Percentiles rank a stretch among this genome's conserved stretches.
These are phyloP conservation scores for Gnaphalium uliginosum DNA, from an alignment of 129 eudicot species.

Conservation along the genomic window DNA sequence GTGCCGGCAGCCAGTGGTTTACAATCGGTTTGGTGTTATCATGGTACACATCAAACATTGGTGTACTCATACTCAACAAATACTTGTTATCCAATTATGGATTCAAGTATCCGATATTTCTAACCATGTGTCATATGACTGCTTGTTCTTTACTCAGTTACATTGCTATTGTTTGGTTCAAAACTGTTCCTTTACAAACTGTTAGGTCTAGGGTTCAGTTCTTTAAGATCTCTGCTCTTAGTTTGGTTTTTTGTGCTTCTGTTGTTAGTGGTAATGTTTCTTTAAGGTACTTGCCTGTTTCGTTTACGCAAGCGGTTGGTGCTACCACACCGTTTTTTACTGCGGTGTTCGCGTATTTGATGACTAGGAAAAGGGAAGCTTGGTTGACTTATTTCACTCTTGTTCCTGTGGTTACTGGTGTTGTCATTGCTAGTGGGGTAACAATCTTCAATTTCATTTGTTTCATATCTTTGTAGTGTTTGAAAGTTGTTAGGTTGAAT, in stretches of 20 bases:
- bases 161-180: slow-evolving; percentile 42
- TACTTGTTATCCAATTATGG: slow-evolving; percentile 42
- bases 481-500: neutral
- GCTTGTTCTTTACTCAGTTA: slow-evolving; percentile 45
- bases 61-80: slow-evolving; percentile 41
- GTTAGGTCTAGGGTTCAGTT: slow-evolving; percentile 45
- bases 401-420: slow-evolving; percentile 43
- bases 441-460: neutral
- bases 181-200: slow-evolving; percentile 39
- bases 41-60: slow-evolving; percentile 52
- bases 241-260: slow-evolving; percentile 48
- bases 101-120: slow-evolving; percentile 45
- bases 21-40: slow-evolving; percentile 40
- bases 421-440: slow-evolving; percentile 49
- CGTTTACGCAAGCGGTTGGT: slow-evolving; percentile 50
- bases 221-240: slow-evolving; percentile 38
- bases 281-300: slow-evolving; percentile 43
- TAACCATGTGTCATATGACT: slow-evolving; percentile 47
- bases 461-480: neutral
- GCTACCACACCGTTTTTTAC: slow-evolving; percentile 52
- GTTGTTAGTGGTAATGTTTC: slow-evolving; percentile 58
- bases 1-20: slow-evolving; percentile 30
- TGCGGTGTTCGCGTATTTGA: slow-evolving; percentile 44
- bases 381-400: slow-evolving; percentile 43
- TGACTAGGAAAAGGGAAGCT: slow-evolving; percentile 44